Percentiles rank a stretch among this genome's conserved stretches.
phyloP scores from a whole-genome alignment of 495 filamentous ascomycete species.

The Talaromyces ruber region DNA sequence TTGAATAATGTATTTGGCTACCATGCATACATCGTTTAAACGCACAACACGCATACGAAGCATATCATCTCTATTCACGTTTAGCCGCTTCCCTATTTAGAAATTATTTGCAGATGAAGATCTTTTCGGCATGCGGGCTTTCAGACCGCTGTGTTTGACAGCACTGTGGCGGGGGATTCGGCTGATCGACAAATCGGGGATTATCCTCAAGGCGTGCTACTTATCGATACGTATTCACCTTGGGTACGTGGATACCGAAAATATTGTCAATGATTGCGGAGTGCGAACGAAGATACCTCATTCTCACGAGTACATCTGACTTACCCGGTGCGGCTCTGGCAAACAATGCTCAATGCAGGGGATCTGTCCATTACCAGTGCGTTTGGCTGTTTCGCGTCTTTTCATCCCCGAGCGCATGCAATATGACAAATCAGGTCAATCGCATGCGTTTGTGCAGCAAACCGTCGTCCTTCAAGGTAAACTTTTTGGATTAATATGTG shows the following conservation, averaged over 20 bases:
- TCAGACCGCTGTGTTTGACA: conserved; percentile 2
- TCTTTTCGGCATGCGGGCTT: neutral
- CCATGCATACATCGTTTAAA: neutral
- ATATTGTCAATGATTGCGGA: neutral
- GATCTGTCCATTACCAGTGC: neutral
- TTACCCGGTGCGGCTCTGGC: neutral
- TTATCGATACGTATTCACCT: neutral
- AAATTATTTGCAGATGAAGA: neutral
- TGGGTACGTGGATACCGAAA: neutral
- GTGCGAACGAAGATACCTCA: neutral
- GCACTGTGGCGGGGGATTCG: neutral
- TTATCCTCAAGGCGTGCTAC: neutral
- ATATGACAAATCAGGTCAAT: neutral
- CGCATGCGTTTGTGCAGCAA: neutral
- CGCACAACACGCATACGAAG: neutral
- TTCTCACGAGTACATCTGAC: neutral
- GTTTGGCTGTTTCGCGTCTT: neutral
- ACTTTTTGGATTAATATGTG: neutral
- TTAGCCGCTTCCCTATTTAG: neutral
- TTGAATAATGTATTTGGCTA: neutral
- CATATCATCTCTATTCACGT: neutral
- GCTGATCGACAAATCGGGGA: neutral
- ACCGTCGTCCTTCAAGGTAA: neutral
- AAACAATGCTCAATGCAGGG: conserved; percentile 1
- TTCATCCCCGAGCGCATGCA: neutral